Base-by-base conservation (phyloP, 257 asterid genomes). In the Nicotiana tomentosiformis region DNA sequence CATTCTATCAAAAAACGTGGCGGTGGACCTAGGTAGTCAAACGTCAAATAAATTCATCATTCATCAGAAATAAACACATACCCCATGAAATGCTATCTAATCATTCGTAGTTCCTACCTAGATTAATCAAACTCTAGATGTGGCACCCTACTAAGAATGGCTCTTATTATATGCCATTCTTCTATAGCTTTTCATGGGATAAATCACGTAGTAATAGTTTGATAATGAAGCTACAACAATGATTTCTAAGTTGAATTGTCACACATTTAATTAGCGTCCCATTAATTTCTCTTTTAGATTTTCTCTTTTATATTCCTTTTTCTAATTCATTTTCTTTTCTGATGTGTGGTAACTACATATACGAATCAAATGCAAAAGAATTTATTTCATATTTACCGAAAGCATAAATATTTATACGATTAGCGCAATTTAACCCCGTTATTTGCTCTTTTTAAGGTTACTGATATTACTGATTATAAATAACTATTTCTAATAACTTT, bases 31-130 rank as follows among this genome's bases (percentile, higher is more conserved):
- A 9, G 3, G 43, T 74, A 49, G 62, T 74, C 64, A 49, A 74
- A 74, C 62, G 43, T 49, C 80, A 15, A 23, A 14, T 23, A 46
- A 12, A 7, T 14, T 23, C 35, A 74, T 74, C 30, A 49, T 74
- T 74, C 80, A 74, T 74, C 62, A 74, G 7, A 74, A 74, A 51
- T 43, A 49, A 74, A 74, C 62, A 15, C 80, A 74, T 26, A 7
- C 32, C 39, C 43, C 43, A 58, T 4, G 1, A 49, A 74, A 49
- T 74, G 62, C 43, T 49, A 26, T 74, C 62, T 74, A 74, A 49
- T 74, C 62, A 74, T 74, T 72, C 39, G 1, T 53, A 15, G 18
- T 53, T 53, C 58, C 80, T 74, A 74, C 16, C 16, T 74, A 74
- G 43, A 6, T 37, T 74, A 49, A 74, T 74, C 80, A 49, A 76